phyloP scores from a whole-genome alignment of 495 filamentous ascomycete genomes.

The Elaphomyces granulatus region DNA sequence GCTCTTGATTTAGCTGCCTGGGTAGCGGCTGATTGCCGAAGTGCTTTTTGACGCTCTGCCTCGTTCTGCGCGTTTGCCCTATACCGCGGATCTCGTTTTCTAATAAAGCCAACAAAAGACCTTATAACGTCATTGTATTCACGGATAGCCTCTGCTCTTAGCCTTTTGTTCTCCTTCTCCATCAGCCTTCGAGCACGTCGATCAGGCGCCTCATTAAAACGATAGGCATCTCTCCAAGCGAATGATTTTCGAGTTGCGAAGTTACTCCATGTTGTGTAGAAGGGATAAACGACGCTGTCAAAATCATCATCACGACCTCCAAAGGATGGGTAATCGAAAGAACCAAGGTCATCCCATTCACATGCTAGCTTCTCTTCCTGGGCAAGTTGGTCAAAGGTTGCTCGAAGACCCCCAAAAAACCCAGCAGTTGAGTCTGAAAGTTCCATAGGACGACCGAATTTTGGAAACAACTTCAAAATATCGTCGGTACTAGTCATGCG shows the following conservation, averaged over 20 bases:
- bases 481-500: conserved; percentile 64
- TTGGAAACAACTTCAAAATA: conserved; percentile 55
- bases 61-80: conserved; percentile 54
- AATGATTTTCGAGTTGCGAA: conserved; percentile 82
- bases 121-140: conserved; percentile 92
- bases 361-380: conserved; percentile 62
- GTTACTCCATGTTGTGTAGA: conserved; percentile 67
- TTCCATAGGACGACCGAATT: conserved; percentile 60
- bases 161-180: conserved; percentile 87
- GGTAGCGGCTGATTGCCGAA: conserved; percentile 64
- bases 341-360: conserved; percentile 45
- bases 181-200: conserved; percentile 67
- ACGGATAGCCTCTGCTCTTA: conserved; percentile 66
- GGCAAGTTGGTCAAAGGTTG: conserved; percentile 68
- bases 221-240: conserved; percentile 75
- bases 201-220: conserved; percentile 74
- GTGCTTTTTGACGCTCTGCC: conserved; percentile 60
- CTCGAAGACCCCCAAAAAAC: conserved; percentile 67
- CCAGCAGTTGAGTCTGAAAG: conserved; percentile 60
- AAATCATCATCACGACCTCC: conserved; percentile 52
- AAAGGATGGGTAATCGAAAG: conserved; percentile 62
- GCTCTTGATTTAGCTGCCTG: conserved; percentile 77
- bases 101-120: conserved; percentile 77
- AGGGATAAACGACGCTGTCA: conserved; percentile 56
- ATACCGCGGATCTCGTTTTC: conserved; percentile 82